A percentile compares a stretch with the other conserved stretches of the same genome.
These are phyloP conservation scores for Diaporthe batatas DNA, from an alignment of 2,329 filamentous ascomycete genomes.

Conservation along the genomic window DNA sequence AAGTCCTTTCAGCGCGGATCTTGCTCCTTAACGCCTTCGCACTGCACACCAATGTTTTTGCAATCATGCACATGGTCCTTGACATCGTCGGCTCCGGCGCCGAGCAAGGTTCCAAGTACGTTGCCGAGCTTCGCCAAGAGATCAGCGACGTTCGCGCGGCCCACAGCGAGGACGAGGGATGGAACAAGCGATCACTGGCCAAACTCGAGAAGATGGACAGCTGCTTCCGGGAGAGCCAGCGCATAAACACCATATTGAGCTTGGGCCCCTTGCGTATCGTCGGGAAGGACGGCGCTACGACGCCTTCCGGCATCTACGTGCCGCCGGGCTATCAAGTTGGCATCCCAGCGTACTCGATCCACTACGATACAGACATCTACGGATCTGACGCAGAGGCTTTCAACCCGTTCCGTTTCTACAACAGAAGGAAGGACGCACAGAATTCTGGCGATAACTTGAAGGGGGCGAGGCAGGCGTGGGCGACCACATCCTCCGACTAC, in stretches of 20 bases:
- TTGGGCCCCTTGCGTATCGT: slow-evolving; percentile 54
- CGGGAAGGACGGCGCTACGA: slow-evolving; percentile 49
- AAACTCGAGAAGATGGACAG: slow-evolving; percentile 56
- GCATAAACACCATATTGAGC: slow-evolving; percentile 55
- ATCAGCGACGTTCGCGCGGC: slow-evolving; percentile 32
- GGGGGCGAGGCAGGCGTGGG: slow-evolving; percentile 46
- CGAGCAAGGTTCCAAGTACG: slow-evolving; percentile 23
- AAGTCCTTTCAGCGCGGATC: slow-evolving; percentile 36
- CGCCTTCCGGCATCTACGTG: slow-evolving; percentile 52
- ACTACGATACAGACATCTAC: slow-evolving; percentile 52
- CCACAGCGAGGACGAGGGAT: slow-evolving; percentile 41
- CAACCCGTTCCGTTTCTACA: slow-evolving; percentile 54
- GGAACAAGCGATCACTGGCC: slow-evolving; percentile 54
- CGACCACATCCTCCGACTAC: slow-evolving; percentile 51
- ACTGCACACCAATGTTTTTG: slow-evolving; percentile 37
- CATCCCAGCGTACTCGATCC: slow-evolving; percentile 53
- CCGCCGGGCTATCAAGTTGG: slow-evolving; percentile 54
- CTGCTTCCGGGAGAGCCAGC: slow-evolving; percentile 57
- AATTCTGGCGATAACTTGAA: slow-evolving; percentile 38
- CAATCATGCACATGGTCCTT: slow-evolving; percentile 38
- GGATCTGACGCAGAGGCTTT: slow-evolving; percentile 49
- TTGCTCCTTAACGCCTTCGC: slow-evolving; percentile 39
- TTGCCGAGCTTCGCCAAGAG: slow-evolving; percentile 34
- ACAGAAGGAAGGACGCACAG: slow-evolving; percentile 30
- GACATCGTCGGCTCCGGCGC: slow-evolving; percentile 35